Percentiles rank a stretch among this genome's conserved stretches.
These are phyloP conservation scores for Hygrophoropsis aurantiaca DNA, from an alignment of 768 basidiomycete genomes.

Conservation along the genomic window DNA sequence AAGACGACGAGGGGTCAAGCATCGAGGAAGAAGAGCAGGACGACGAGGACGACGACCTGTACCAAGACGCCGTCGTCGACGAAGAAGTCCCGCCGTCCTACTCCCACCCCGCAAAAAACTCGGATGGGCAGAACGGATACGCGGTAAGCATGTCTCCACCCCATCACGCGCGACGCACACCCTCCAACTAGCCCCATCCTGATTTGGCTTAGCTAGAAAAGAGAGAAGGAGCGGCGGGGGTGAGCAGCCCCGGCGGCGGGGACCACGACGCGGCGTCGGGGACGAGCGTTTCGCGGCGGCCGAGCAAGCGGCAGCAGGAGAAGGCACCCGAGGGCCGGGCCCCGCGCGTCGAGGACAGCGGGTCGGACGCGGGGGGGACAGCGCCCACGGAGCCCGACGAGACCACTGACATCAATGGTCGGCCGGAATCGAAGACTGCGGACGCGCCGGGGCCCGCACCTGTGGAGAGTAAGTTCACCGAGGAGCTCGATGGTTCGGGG, in stretches of 20 bases:
- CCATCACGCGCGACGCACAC: not conserved
- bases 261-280: conserved; percentile 20
- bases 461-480: conserved; percentile 31
- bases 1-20: conserved; percentile 64
- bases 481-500: conserved; percentile 15
- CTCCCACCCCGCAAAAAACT: conserved; percentile 43
- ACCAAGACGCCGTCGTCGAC: conserved; percentile 34
- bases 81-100: conserved; percentile 66
- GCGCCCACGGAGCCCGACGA: conserved; percentile 9
- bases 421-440: conserved; percentile 1
- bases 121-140: conserved; percentile 54
- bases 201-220: conserved; percentile 42
- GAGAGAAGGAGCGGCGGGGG: conserved; percentile 31
- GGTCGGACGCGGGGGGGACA: conserved; percentile 8
- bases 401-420: not conserved
- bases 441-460: conserved; percentile 29
- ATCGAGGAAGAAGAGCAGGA: conserved; percentile 46
- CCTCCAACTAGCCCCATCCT: no score
- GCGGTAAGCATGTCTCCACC: conserved; percentile 43
- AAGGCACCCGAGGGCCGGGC: conserved; percentile 66
- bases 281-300: conserved; percentile 38
- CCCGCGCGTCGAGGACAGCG: conserved; percentile 28
- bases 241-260: conserved; percentile 17
- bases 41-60: conserved; percentile 48
- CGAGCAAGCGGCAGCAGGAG: conserved; percentile 65